These are phyloP conservation scores for Trichoderma parareesei DNA, from an alignment of 495 filamentous ascomycete genomes.

Conservation along the genomic window DNA sequence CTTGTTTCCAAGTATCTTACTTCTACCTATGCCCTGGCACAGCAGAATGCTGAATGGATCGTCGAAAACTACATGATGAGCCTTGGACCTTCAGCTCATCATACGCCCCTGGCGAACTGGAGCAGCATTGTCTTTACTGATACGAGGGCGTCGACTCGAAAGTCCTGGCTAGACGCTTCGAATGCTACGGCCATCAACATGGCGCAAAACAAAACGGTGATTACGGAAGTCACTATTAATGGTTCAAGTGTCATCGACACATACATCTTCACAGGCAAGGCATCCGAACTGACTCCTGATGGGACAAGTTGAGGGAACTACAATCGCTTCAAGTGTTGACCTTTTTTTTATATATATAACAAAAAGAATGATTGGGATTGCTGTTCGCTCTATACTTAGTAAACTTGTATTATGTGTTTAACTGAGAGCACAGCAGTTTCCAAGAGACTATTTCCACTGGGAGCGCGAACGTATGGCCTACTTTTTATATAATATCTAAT, in stretches of 20 bases:
- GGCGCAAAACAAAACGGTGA: slow-evolving; percentile 38
- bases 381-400: no score
- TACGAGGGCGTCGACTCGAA: slow-evolving; percentile 22
- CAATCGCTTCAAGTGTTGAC: no score
- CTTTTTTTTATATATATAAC: no score
- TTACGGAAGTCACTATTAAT: slow-evolving; percentile 36
- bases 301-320: no score
- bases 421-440: no score
- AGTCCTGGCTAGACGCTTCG: slow-evolving; percentile 26
- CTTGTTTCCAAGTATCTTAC: slow-evolving; percentile 44
- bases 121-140: slow-evolving; percentile 42
- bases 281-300: neutral
- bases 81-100: slow-evolving; percentile 28
- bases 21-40: slow-evolving; percentile 23
- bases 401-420: no score
- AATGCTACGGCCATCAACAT: slow-evolving; percentile 45
- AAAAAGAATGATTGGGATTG: no score
- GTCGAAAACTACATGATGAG: slow-evolving; percentile 53
- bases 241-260: slow-evolving; percentile 30
- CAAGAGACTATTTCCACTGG: no score
- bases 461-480: no score
- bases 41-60: slow-evolving; percentile 56
- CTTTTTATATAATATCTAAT: no score
- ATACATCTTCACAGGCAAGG: slow-evolving; percentile 15
- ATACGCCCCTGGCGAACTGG: slow-evolving; percentile 43